Evolutionary conservation across 768 basidiomycete species (phyloP), one percentile per base, ranked within the genome.

Genomic region (Suillus luteus): DNA sequence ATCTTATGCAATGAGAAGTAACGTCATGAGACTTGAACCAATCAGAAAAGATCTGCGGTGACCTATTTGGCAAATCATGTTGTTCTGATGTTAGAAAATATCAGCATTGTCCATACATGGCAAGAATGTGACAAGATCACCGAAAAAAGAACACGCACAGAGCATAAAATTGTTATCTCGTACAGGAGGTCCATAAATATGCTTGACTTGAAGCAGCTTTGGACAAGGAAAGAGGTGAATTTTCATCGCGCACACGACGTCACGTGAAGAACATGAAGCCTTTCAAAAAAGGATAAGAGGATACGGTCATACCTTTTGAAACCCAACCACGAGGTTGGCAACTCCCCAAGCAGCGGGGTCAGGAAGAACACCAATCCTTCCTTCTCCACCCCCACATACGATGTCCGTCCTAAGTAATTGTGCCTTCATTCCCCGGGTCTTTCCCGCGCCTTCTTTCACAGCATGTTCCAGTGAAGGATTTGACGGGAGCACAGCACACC

Each of bases 331-430:
- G 55, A 83, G 66, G 37, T 76, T 75, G 19, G 73, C 72, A 35
- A 87, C 75, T 40, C 84, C 84, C 81, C 82, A 84, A 7, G 85
- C 85, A 27, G 85, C 85, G 24, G 85, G 86, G 72, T 86, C 86
- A 11, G 85, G 79, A 7, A 77, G 82, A 19, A 81, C n/a, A 68
- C 59, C 43, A 12, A 33, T 1, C 22, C 66, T 69, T 68, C 59
- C 19, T 6, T 59, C 70, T 44, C 70, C 70, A 24, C 66, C 66
- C 9, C 58, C 61, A 73, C 70, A 31, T 87, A 86, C 6, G 78
- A 80, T 4, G 83, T 85, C 52, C 85, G 68, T 7, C 84, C 85
- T 1, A 86, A 35, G 33, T 35, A 35, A 73, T 62, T 76, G 77
- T 5, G 84, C 77, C 49, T 74, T 76, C 76, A 84, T 81, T 77